phyloP scores from a whole-genome alignment of 2,329 filamentous ascomycete species.

The Corynespora cassiicola region DNA sequence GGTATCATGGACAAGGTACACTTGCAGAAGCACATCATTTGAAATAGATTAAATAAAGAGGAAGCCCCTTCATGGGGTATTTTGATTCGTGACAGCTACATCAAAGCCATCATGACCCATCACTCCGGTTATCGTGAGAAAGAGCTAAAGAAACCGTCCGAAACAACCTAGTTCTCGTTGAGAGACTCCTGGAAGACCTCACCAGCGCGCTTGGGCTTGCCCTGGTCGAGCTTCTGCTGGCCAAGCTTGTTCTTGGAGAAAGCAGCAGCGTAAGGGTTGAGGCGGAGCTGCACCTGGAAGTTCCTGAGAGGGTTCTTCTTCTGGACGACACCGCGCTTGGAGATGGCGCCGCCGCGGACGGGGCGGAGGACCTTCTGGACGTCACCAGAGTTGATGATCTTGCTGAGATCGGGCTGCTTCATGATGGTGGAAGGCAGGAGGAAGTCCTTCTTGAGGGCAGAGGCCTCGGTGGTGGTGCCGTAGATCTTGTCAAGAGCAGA shows the following conservation, averaged over 20 bases:
- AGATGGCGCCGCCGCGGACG: slow-evolving; percentile 86
- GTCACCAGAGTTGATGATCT: slow-evolving; percentile 99
- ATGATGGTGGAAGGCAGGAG: slow-evolving; percentile 91
- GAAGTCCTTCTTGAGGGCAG: slow-evolving; percentile 98
- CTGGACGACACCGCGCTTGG: slow-evolving; percentile 90
- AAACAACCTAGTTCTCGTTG: slow-evolving; percentile 54
- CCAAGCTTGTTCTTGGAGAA: slow-evolving; percentile 89
- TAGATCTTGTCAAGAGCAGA: slow-evolving; percentile 96
- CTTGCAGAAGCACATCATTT: no score
- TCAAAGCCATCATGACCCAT: slow-evolving; percentile 31
- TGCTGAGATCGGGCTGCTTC: slow-evolving; percentile 91
- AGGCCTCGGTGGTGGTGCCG: slow-evolving; percentile 87
- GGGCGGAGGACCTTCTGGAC: slow-evolving; percentile 94
- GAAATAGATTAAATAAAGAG: slow-evolving; percentile 19
- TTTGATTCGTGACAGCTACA: slow-evolving; percentile 35
- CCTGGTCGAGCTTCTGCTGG: slow-evolving; percentile 67
- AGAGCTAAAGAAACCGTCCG: slow-evolving; percentile 23
- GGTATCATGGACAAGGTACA: no score
- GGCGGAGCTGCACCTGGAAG: slow-evolving; percentile 97
- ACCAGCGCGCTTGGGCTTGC: slow-evolving; percentile 65
- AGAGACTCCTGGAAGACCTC: slow-evolving; percentile 59
- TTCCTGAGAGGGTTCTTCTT: slow-evolving; percentile 99
- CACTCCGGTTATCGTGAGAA: slow-evolving; percentile 21
- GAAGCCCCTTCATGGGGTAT: slow-evolving; percentile 28
- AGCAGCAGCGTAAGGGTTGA: slow-evolving; percentile 95